Evolutionary conservation across 2,329 filamentous ascomycete species (phyloP).

Genomic region (Phialophora verrucosa): DNA sequence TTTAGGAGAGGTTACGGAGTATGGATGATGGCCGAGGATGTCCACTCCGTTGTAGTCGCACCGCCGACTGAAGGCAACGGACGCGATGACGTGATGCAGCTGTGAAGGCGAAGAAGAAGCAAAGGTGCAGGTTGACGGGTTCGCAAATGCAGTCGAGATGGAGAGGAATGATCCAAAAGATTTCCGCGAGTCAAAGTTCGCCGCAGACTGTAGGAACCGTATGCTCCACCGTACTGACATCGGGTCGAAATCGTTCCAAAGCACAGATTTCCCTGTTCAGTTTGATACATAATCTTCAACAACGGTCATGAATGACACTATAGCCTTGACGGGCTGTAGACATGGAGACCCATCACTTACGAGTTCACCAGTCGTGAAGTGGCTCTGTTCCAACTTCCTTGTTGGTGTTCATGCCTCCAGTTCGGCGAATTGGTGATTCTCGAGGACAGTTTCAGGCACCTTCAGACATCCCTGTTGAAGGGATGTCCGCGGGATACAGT

Average conservation of each 20-base stretch:
- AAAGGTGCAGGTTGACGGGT: background rate
- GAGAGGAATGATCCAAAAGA: constrained; percentile 7
- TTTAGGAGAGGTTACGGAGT: background rate
- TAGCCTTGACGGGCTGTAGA: background rate
- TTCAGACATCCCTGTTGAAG: no score
- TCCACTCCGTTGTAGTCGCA: background rate
- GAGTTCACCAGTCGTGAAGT: no score
- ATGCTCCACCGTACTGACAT: background rate
- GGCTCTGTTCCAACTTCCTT: no score
- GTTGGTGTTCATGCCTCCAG: no score
- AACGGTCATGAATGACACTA: no score
- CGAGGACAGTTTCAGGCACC: no score
- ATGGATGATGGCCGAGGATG: no score
- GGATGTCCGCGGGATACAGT: no score
- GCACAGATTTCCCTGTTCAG: no score
- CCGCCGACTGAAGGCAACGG: background rate
- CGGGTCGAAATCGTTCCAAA: no score
- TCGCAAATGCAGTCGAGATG: constrained; percentile 10
- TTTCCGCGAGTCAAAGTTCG: constrained; percentile 17
- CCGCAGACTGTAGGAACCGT: background rate
- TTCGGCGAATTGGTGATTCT: no score
- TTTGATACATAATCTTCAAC: no score
- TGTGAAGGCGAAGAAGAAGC: background rate
- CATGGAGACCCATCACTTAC: background rate
- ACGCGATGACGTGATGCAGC: background rate